phyloP scores from a whole-genome alignment of 768 basidiomycete genomes.

The Amanita polypyramis region DNA sequence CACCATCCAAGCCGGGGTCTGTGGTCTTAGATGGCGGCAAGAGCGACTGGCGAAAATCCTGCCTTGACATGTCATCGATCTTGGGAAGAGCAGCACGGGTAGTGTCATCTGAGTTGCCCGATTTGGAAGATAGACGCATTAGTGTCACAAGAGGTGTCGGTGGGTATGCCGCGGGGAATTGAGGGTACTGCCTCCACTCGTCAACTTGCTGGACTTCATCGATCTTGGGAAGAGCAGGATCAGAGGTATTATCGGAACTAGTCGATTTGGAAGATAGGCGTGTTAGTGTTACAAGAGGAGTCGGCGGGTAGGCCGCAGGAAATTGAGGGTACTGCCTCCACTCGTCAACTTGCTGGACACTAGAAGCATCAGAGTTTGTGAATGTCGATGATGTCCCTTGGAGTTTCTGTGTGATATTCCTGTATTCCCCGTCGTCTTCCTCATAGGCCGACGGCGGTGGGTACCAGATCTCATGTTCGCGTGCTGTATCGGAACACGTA shows the following conservation, averaged over 20 bases:
- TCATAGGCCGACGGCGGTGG: constrained; percentile 41
- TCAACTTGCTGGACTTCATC: constrained; percentile 1
- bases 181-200: constrained; percentile 67
- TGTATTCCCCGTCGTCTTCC: constrained; percentile 21
- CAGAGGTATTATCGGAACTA: constrained; percentile 23
- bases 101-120: constrained; percentile 26
- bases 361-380: constrained; percentile 1
- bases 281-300: constrained; percentile 37
- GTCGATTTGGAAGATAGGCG: constrained; percentile 19
- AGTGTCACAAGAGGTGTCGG: constrained; percentile 46
- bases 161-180: constrained; percentile 72
- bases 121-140: constrained; percentile 17
- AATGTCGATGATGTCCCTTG: neutral
- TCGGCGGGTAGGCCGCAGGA: constrained; percentile 70
- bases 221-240: neutral
- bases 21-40: constrained; percentile 48
- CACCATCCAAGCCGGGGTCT: constrained; percentile 47
- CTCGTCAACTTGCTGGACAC: constrained; percentile 32
- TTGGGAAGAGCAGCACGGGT: neutral
- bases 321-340: constrained; percentile 69
- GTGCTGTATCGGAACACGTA: neutral
- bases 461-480: constrained; percentile 44
- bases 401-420: constrained; percentile 7
- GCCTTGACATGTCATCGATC: constrained; percentile 16
- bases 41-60: constrained; percentile 70